Base-by-base conservation (phyloP, 2,329 filamentous ascomycete genomes). In the Phoma sp. region DNA sequence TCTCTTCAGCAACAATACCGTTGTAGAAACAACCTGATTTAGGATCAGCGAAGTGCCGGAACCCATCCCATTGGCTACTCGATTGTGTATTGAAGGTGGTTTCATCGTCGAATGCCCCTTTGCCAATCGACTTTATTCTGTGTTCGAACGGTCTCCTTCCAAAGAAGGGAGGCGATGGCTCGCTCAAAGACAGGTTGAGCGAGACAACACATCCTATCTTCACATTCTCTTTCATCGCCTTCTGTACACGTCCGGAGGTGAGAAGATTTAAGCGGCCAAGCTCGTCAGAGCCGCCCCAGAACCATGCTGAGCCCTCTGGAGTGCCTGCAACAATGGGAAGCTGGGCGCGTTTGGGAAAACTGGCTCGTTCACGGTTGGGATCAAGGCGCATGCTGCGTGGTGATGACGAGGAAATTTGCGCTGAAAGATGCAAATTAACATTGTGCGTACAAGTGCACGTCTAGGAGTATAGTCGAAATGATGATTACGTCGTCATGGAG, bases 261-360 rank as follows among this genome's bases (percentile, higher is more conserved):
- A 88, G 77, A 25, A 84, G 79, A 67, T 88, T 88, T 18, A 88
- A 69, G 23, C 82, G 83, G 8, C 85, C 86, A 2, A 88, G 76
- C 69, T 62, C 62, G 51, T 67, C 62, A 36, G 46, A 52, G 13
- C 63, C 60, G 23, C 63, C 64, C 66, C 66, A 67, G 47, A 66
- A 63, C 65, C 65, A 66, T 8, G 63, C 62, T 29, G 63, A 57
- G 2, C 55, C 58, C 11, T 58, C 53, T 37, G 61, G 63, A 22
- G 66, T 68, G 4, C 64, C 63, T 3, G 64, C 56, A 25, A 66
- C 45, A 30, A 65, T 41, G 14, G 63, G 64, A 8, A 66, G 55
- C 9, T 60, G 49, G 25, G 63, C 45, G 18, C 61, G 64, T 41
- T 60, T 65, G 5, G 63, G 64, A 9, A 68, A 62, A n/a, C 30